phyloP scores from a whole-genome alignment of 2,329 filamentous ascomycete species.

The Xylaria sp. region DNA sequence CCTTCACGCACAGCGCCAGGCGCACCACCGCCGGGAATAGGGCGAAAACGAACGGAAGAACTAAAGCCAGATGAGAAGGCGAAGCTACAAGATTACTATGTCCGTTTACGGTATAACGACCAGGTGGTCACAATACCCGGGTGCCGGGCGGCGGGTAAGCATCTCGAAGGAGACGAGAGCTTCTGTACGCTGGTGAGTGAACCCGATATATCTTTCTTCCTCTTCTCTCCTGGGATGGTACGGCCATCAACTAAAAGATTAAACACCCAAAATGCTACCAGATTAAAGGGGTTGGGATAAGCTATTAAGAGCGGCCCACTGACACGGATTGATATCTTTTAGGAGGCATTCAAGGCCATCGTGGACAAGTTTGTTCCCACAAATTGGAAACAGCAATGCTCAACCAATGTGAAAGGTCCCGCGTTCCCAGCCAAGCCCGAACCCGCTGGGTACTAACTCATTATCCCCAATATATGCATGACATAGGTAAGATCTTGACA shows the following conservation, averaged over 20 bases:
- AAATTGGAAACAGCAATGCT: slow-evolving; percentile 74
- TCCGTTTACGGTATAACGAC: slow-evolving; percentile 93
- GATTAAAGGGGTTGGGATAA: background rate
- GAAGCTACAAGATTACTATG: slow-evolving; percentile 79
- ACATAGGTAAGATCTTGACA: background rate
- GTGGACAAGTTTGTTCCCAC: slow-evolving; percentile 89
- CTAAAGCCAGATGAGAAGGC: slow-evolving; percentile 67
- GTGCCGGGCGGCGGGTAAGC: slow-evolving; percentile 79
- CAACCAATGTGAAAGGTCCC: slow-evolving; percentile 55
- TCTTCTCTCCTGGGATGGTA: too few species aligned
- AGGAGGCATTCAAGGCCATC: slow-evolving; percentile 90
- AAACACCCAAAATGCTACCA: background rate
- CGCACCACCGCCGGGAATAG: slow-evolving; percentile 59
- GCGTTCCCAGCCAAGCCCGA: slow-evolving; percentile 61
- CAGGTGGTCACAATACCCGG: slow-evolving; percentile 82
- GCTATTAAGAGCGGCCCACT: background rate
- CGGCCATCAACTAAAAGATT: background rate
- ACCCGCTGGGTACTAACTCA: slow-evolving; percentile 59
- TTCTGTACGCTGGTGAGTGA: slow-evolving; percentile 85
- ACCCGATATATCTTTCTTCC: background rate
- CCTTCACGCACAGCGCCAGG: slow-evolving; percentile 42
- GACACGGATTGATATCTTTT: background rate
- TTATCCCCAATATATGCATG: background rate
- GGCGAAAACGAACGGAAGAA: slow-evolving; percentile 66
- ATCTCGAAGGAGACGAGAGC: slow-evolving; percentile 84